Percentiles rank a stretch among this genome's conserved stretches.
phyloP scores from a whole-genome alignment of 148 eudicot species.

The Chenopodium album region DNA sequence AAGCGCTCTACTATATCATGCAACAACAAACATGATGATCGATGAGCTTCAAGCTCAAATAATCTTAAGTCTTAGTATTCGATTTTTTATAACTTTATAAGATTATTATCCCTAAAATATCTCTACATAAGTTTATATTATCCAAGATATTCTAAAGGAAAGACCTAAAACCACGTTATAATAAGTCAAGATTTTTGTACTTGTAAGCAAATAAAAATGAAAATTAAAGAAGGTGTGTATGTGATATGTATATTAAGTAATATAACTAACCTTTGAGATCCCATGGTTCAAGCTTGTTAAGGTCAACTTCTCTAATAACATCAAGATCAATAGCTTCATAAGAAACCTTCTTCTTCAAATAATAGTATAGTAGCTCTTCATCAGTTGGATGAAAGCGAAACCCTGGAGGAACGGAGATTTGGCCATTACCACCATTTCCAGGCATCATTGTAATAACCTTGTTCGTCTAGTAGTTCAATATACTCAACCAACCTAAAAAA shows the following conservation, averaged over 20 bases:
- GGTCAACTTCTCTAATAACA: slow-evolving; percentile 93
- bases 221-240: neutral
- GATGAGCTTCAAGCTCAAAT: no score
- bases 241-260: neutral
- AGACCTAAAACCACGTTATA: neutral
- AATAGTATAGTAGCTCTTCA: slow-evolving; percentile 85
- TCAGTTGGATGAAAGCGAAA: slow-evolving; percentile 96
- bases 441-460: slow-evolving; percentile 38
- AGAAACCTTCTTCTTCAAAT: slow-evolving; percentile 85
- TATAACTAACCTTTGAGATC: slow-evolving; percentile 77
- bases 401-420: slow-evolving; percentile 81
- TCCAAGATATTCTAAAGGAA: no score
- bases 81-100: no score
- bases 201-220: neutral
- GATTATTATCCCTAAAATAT: neutral
- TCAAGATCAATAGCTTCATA: slow-evolving; percentile 92
- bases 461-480: neutral
- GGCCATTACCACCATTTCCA: slow-evolving; percentile 40
- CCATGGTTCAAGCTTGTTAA: slow-evolving; percentile 98
- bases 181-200: neutral
- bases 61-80: no score
- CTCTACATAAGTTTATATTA: neutral
- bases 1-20: no score
- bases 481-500: slow-evolving; percentile 11
- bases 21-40: no score